phyloP scores from a whole-genome alignment of 1,284 basidiomycete genomes.

The Sporisorium iseilematis-ciliati region DNA sequence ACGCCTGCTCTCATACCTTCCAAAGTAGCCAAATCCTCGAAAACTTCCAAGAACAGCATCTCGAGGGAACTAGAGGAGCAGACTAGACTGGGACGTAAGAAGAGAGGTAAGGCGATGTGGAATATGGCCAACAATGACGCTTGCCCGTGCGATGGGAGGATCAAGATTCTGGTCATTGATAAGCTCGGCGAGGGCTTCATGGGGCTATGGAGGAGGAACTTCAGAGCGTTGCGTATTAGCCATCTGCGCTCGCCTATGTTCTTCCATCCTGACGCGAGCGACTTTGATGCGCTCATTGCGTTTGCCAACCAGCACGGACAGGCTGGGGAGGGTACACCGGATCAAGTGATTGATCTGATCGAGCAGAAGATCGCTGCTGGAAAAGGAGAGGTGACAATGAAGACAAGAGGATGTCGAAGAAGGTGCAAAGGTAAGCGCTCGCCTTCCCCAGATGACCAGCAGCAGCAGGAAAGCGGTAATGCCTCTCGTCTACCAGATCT shows the following conservation, averaged over 20 bases:
- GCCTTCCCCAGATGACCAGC: not conserved
- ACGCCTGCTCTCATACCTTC: constrained; percentile 19
- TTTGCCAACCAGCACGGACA: constrained; percentile 57
- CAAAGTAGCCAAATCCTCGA: constrained; percentile 16
- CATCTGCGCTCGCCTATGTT: constrained; percentile 70
- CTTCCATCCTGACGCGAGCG: constrained; percentile 70
- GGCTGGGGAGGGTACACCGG: constrained; percentile 28
- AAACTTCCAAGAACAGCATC: not conserved
- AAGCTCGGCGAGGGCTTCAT: constrained; percentile 59
- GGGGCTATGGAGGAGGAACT: constrained; percentile 54
- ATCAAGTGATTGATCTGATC: constrained; percentile 34
- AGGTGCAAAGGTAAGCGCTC: constrained; percentile 8
- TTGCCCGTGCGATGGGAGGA: constrained; percentile 40
- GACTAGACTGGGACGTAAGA: constrained; percentile 9
- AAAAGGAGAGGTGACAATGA: not conserved
- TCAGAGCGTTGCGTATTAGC: constrained; percentile 52
- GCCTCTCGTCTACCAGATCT: constrained; percentile 53
- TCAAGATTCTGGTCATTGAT: constrained; percentile 62
- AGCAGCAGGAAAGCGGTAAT: not conserved
- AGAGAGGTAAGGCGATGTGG: constrained; percentile 4
- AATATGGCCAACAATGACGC: not conserved
- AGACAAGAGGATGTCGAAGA: constrained; percentile 3
- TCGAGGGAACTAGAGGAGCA: constrained; percentile 3
- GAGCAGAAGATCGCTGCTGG: constrained; percentile 18
- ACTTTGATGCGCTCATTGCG: constrained; percentile 68